Base-by-base conservation (phyloP, 73 alveolate genomes). In the Paramecium tetraurelia region DNA sequence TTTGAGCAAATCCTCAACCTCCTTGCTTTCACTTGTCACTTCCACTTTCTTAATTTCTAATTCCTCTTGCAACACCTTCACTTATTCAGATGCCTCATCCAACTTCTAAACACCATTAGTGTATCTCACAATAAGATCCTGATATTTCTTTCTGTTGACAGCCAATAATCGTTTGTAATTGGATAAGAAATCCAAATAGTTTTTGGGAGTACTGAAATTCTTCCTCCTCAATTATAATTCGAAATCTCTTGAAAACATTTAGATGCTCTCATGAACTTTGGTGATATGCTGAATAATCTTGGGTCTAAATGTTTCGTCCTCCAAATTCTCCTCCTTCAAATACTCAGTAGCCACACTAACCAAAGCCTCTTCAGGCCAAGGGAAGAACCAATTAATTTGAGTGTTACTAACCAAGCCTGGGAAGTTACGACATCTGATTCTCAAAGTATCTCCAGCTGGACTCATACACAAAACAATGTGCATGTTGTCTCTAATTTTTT, bases 201-300 rank as follows among this genome's bases (percentile, higher is more conserved):
- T 98, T 95, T 98, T 98, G 46, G 99, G 99, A n/a, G 99, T 98
- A 4, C 99, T 96, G 90, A 95, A 98, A 95, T 97, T 98, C 92
- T 96, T 98, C 75, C 99, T 96, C 96, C 97, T 98, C 95, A 96
- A 96, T 29, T 96, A 87, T 59, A 92, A 88, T 92, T 96, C 99
- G 50, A 97, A 98, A 88, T 98, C 99, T 40, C 94, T 94, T 0
- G 99, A 96, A 95, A 96, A 98, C 16, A 36, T 83, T 92, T 93
- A 93, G 40, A 97, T 96, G 31, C 97, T 93, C 31, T 93, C 92
- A 92, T 98, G 99, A 70, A 97, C 99, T 95, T 90, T 94, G 58
- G 97, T 98, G 24, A 97, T 96, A 92, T 98, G 99, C 83, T 96
- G 96, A 63, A 97, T 97, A 59, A 98, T 95, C 38, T 93, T 86